phyloP scores from a whole-genome alignment of 2,329 filamentous ascomycete genomes.

The Paecilomyces dactylethromorphus region DNA sequence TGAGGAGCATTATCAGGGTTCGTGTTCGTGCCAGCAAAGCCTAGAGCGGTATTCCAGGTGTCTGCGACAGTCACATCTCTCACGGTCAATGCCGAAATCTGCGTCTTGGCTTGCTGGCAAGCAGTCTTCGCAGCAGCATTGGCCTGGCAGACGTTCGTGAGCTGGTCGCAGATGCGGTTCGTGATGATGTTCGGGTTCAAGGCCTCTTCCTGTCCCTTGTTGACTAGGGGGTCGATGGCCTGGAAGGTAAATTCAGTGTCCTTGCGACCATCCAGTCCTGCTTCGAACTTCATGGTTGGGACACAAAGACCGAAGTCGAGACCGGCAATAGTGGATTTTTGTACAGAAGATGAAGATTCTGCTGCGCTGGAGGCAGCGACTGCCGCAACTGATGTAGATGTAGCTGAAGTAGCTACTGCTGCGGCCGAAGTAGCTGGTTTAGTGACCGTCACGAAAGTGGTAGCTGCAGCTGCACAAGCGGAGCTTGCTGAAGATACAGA shows the following conservation, averaged over 20 bases:
- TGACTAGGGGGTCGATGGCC: slow-evolving; percentile 55
- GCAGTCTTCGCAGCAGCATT: slow-evolving; percentile 52
- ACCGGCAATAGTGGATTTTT: slow-evolving; percentile 16
- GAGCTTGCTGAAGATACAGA: no score
- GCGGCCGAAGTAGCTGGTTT: not conserved
- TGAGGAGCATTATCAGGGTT: slow-evolving; percentile 3
- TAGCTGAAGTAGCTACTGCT: no score
- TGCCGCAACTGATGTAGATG: no score
- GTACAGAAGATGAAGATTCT: not conserved
- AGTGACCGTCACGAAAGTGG: slow-evolving; percentile 11
- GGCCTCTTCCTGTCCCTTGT: slow-evolving; percentile 58
- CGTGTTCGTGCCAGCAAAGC: slow-evolving; percentile 19
- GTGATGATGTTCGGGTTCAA: slow-evolving; percentile 69
- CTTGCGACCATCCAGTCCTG: slow-evolving; percentile 46
- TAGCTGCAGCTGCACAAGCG: slow-evolving; percentile 3
- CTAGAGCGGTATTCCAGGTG: slow-evolving; percentile 33
- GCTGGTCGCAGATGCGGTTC: slow-evolving; percentile 64
- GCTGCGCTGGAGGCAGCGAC: not conserved
- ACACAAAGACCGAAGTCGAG: slow-evolving; percentile 46
- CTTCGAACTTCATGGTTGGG: slow-evolving; percentile 52
- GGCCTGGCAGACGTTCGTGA: slow-evolving; percentile 60
- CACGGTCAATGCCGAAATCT: slow-evolving; percentile 41
- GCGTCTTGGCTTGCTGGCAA: slow-evolving; percentile 48
- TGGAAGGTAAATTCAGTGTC: slow-evolving; percentile 62
- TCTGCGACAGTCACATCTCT: slow-evolving; percentile 35